phyloP scores from a whole-genome alignment of 2,329 filamentous ascomycete genomes.

The Albophoma yamanashiensis region DNA sequence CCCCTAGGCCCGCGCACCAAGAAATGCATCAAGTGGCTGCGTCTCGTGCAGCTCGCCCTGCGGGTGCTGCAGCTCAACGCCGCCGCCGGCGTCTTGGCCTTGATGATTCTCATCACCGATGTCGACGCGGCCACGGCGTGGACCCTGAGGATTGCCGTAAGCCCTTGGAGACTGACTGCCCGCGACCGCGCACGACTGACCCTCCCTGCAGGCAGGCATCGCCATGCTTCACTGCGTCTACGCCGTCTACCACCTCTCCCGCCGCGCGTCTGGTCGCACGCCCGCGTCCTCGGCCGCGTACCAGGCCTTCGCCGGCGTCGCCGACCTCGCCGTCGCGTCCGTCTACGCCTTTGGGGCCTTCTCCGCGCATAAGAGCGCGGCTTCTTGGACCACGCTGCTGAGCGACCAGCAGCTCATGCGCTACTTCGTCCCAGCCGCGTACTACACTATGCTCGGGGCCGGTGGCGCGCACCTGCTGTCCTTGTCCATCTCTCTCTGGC shows the following conservation, averaged over 20 bases:
- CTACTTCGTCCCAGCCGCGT: conserved; percentile 54
- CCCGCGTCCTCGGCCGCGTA: conserved; percentile 80
- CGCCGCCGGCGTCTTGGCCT: conserved; percentile 59
- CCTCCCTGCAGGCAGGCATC: conserved; percentile 53
- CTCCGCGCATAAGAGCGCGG: conserved; percentile 30
- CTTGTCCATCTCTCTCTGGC: conserved; percentile 59
- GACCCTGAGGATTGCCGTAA: conserved; percentile 67
- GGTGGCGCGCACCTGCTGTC: conserved; percentile 62
- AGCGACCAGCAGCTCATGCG: conserved; percentile 41
- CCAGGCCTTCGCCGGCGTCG: conserved; percentile 68
- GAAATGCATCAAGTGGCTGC: conserved; percentile 55
- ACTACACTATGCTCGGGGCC: conserved; percentile 53
- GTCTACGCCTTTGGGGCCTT: conserved; percentile 47
- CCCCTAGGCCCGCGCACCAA: conserved; percentile 64
- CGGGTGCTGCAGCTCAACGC: conserved; percentile 57
- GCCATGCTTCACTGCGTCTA: conserved; percentile 64
- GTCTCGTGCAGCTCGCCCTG: conserved; percentile 58
- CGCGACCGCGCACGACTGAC: background rate
- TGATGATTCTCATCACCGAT: conserved; percentile 67
- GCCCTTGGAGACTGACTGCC: conserved; percentile 17
- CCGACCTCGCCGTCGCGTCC: conserved; percentile 50
- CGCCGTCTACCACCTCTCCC: conserved; percentile 68
- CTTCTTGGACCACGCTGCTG: conserved; percentile 59
- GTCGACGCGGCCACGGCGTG: conserved; percentile 56
- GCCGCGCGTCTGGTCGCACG: conserved; percentile 59